phyloP scores from a whole-genome alignment of 129 eudicot genomes.

The Lactuca saligna region DNA sequence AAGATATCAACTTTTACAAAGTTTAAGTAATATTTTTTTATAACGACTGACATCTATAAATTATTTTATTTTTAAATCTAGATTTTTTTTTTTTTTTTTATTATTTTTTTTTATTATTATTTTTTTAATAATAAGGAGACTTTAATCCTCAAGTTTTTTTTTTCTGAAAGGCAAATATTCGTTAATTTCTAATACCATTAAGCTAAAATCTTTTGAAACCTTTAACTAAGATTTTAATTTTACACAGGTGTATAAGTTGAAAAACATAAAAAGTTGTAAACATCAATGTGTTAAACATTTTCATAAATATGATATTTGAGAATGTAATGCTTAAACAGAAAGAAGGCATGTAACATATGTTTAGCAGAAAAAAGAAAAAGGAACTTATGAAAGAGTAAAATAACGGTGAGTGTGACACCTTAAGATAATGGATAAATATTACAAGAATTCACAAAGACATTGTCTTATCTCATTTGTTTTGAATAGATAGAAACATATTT shows the following conservation, averaged over 20 bases:
- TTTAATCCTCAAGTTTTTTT: too few relatives aligned
- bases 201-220: too few relatives aligned
- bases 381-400: neutral
- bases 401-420: conserved; percentile 1
- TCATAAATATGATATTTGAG: conserved; percentile 27
- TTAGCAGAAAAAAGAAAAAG: conserved; percentile 20
- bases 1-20: neutral
- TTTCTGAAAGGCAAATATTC: too few relatives aligned
- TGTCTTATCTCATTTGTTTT: conserved; percentile 9
- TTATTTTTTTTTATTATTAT: too few relatives aligned
- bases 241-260: conserved; percentile 17
- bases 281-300: neutral
- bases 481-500: neutral
- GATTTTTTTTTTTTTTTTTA: too few relatives aligned
- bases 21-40: conserved; percentile 7
- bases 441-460: conserved; percentile 5
- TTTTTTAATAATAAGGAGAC: too few relatives aligned
- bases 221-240: too few relatives aligned
- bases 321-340: neutral
- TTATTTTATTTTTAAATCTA: too few relatives aligned
- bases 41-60: neutral
- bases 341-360: conserved; percentile 6
- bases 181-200: too few relatives aligned
- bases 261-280: conserved; percentile 42
- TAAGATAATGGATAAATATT: conserved; percentile 15